Base-by-base conservation (phyloP, 2,329 filamentous ascomycete genomes). In the Xylaria sp. region DNA sequence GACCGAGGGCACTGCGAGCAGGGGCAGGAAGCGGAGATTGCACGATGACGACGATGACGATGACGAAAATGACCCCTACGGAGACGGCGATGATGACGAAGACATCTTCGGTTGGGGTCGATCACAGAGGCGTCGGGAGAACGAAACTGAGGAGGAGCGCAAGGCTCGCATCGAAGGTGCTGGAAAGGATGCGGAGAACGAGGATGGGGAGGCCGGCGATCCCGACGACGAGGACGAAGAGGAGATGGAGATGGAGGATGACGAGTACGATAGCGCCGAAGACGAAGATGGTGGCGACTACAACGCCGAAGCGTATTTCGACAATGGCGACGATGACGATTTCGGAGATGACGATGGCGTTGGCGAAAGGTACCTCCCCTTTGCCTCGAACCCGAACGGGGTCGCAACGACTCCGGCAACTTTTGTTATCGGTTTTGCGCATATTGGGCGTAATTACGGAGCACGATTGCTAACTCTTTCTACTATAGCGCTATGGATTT, bases 281-380 rank as follows among this genome's bases (percentile, higher is more conserved):
- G 85, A 87, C 57, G 83, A 86, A 60, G 83, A 85, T 49, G 85
- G 82, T 1, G 85, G 85, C 7, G 85, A 87, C 62, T 87, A 87
- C 70, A 82, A 87, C 44, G 85, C 85, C 2, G 85, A 87, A 68
- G 79, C 79, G 9, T 87, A 87, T 74, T 87, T 87, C 70, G 85
- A 87, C 62, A 83, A 80, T 23, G 83, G 83, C 11, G 83, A 84
- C 63, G 76, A 77, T n/a, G 83, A 85, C 23, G 80, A 83, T 54
- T 80, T 48, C 27, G 82, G 78, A 3, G 81, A 81, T 9, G 81
- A 80, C 7, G 84, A 83, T 23, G 85, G 83, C 11, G 56, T 60
- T 19, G 65, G 65, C 51, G 65, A 67, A 21, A 63, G 65, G 65
- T 65, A 54, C 4, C 46, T 63, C n/a, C 11, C 46, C 27, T 17